Evolutionary conservation across 1,284 basidiomycete genomes (phyloP).

Genomic region (Trichosporon asahii): DNA sequence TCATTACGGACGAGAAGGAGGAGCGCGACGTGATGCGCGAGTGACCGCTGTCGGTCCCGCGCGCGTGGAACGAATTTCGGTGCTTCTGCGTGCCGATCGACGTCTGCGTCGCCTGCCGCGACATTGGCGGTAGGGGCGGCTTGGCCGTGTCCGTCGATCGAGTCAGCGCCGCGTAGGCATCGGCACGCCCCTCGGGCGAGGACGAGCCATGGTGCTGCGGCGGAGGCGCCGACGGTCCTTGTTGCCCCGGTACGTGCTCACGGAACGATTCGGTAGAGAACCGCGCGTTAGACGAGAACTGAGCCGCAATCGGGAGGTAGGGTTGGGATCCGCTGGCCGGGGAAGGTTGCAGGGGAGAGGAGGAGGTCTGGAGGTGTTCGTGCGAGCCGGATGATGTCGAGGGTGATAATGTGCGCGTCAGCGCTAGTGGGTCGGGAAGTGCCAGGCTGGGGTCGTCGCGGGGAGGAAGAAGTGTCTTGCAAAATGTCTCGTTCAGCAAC

Average conservation of each 20-base stretch:
- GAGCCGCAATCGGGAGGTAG: constrained; percentile 80
- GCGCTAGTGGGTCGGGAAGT: constrained; percentile 47
- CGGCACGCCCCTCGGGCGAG: neutral
- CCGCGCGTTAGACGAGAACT: constrained; percentile 56
- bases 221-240: neutral
- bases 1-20: constrained; percentile 15
- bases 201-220: neutral
- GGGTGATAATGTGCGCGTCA: constrained; percentile 33
- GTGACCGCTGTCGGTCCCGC: constrained; percentile 9
- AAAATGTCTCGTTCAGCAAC: constrained; percentile 89
- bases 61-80: neutral
- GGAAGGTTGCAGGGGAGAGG: neutral
- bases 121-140: neutral
- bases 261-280: constrained; percentile 21
- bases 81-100: neutral
- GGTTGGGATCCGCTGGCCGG: neutral
- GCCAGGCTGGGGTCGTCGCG: constrained; percentile 55
- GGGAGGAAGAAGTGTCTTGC: constrained; percentile 82
- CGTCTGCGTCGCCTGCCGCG: constrained; percentile 2
- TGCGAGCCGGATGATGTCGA: constrained; percentile 16
- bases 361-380: constrained; percentile 6
- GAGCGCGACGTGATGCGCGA: constrained; percentile 26
- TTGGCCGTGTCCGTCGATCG: neutral
- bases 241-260: constrained; percentile 14
- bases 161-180: neutral